Evolutionary conservation across 1,139 yeast genomes (phyloP), one percentile per base, ranked within the genome.

Genomic region (Debaryomyces coudertii): DNA sequence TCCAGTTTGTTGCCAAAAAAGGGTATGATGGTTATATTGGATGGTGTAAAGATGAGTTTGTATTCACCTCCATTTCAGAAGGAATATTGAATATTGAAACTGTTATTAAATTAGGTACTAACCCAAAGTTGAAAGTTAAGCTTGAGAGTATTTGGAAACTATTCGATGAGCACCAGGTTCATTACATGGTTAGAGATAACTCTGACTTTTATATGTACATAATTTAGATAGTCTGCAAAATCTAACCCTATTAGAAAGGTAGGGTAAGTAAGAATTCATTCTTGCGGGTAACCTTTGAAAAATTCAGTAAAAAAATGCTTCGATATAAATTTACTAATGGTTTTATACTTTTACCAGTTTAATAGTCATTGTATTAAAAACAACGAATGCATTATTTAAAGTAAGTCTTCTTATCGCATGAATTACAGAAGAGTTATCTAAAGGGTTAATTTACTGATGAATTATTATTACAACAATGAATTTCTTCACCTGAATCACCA

Each of bases 401-500:
- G 38, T 35, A 35, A 16, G 38, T 35, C 23, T 16, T 35, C 28
- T 9, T 22, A 9, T 11, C 18, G 37, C 28, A 38, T 36, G 42
- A 42, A 34, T 47, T n/a, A n/a, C n/a, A 15, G 14, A 37, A 23
- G 29, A 42, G 12, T 42, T 45, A 25, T 22, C 28, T 18, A 22
- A 37, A 42, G 42, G 43, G 48, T 56, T 28, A 28, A 38, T 38
- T 50, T 46, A 43, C 63, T 66, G 75, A 70, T 72, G 77, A 72
- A 70, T 62, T 60, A 65, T 47, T 61, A 60, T 61, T 61, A 60
- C 58, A 66, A 62, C 63, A 72, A 43, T 75, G 85, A 80, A 80
- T 80, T 80, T 80, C 85, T 80, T 80, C 85, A 79, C 71, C 85
- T 79, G 85, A 80, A 76, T 53, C 55, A 58, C 69, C 76, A 69